These are phyloP conservation scores for Aureobasidium mangrovei DNA, from an alignment of 2,329 filamentous ascomycete species.

Conservation along the genomic window DNA sequence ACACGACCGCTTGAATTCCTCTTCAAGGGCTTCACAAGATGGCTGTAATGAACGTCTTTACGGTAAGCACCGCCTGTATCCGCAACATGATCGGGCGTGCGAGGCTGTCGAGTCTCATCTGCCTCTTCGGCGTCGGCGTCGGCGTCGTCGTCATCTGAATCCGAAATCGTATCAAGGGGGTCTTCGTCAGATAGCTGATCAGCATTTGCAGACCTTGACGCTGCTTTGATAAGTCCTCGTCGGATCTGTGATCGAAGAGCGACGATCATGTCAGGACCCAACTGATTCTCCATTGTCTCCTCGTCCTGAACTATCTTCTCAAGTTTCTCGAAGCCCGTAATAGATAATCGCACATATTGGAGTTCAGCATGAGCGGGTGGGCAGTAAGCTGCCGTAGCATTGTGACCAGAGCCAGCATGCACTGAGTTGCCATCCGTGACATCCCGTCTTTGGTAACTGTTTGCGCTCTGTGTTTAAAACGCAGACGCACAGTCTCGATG, in stretches of 20 bases:
- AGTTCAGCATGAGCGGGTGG: slow-evolving; percentile 42
- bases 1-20: slow-evolving; percentile 30
- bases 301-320: slow-evolving; percentile 16
- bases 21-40: slow-evolving; percentile 31
- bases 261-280: slow-evolving; percentile 18
- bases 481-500: slow-evolving; percentile 43
- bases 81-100: no score
- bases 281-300: slow-evolving; percentile 8
- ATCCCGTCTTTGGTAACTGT: slow-evolving; percentile 18
- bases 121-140: no score
- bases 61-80: slow-evolving; percentile 29
- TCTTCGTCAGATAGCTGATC: no score
- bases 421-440: slow-evolving; percentile 30
- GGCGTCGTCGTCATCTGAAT: no score
- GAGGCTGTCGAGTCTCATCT: no score
- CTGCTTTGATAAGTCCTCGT: neutral
- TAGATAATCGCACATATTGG: slow-evolving; percentile 37
- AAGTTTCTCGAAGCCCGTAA: slow-evolving; percentile 38
- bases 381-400: slow-evolving; percentile 44
- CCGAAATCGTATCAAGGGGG: neutral
- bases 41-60: slow-evolving; percentile 32
- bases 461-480: slow-evolving; percentile 38
- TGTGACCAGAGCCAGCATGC: slow-evolving; percentile 40
- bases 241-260: slow-evolving; percentile 17
- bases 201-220: no score